phyloP scores from a whole-genome alignment of 2,329 filamentous ascomycete species.

The Ascochyta rabiei region DNA sequence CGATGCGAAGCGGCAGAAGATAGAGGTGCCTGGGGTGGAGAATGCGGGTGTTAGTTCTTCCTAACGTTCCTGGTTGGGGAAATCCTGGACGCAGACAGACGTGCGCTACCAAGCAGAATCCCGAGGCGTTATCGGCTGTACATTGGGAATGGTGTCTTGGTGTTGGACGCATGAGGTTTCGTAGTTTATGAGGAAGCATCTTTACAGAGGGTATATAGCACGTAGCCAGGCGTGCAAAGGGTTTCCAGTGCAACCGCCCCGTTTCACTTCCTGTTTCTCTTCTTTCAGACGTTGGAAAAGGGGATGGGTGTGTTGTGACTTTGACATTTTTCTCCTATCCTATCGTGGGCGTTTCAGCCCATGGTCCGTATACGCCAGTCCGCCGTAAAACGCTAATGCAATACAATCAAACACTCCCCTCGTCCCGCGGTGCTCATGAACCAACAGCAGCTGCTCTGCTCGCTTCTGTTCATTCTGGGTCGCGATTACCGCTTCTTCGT shows the following conservation, averaged over 20 bases:
- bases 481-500: conserved; percentile 52
- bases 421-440: no score
- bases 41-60: conserved; percentile 20
- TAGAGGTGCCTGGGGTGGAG: conserved; percentile 37
- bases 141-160: conserved; percentile 3
- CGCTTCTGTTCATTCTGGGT: background rate
- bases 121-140: conserved; percentile 6
- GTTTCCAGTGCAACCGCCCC: background rate
- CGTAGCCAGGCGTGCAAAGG: background rate
- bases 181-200: conserved; percentile 6
- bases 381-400: conserved; percentile 14
- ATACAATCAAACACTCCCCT: conserved; percentile 10
- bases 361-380: conserved; percentile 8
- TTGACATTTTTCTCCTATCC: conserved; percentile 4
- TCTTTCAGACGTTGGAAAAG: background rate
- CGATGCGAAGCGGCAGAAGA: conserved; percentile 51
- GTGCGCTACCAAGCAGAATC: background rate
- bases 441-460: no score
- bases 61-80: background rate
- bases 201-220: conserved; percentile 1
- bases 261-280: background rate
- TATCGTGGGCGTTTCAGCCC: background rate
- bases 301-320: no score
- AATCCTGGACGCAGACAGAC: background rate
- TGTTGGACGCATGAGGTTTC: background rate